Evolutionary conservation across 768 basidiomycete species (phyloP).

Genomic region (Boletus rufocinnamomeus): DNA sequence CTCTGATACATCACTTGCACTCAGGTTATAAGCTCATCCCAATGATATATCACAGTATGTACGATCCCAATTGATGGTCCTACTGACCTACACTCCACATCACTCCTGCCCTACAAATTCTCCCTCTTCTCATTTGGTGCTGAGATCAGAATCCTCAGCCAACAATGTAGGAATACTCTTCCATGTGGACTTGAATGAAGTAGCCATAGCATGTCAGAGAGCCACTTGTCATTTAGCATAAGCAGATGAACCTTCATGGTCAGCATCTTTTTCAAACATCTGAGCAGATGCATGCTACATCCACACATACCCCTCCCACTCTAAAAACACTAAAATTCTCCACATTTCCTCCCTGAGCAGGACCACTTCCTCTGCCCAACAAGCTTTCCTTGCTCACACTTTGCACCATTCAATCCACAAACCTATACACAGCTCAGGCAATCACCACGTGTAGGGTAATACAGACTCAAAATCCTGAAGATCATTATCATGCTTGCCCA

Average conservation of each 20-base stretch:
- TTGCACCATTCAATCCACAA: neutral
- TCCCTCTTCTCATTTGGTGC: no score
- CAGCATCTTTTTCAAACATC: neutral
- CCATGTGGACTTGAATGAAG: neutral
- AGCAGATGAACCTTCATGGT: neutral
- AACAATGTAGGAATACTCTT: no score
- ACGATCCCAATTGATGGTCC: no score
- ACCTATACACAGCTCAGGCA: neutral
- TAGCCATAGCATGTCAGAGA: neutral
- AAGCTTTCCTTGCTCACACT: conserved; percentile 41
- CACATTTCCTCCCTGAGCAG: conserved; percentile 4
- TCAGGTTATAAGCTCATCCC: no score
- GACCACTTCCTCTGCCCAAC: neutral
- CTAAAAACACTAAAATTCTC: neutral
- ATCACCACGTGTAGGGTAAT: no score
- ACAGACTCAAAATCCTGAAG: neutral
- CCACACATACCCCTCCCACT: neutral
- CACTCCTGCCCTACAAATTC: no score
- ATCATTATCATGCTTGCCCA: neutral
- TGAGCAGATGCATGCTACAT: neutral
- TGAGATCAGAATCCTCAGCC: no score
- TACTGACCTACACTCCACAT: no score
- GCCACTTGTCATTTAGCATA: neutral
- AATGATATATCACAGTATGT: no score
- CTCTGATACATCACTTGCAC: no score